Base-by-base conservation (phyloP, 495 filamentous ascomycete species). In the Tetracladium marchalianum region DNA sequence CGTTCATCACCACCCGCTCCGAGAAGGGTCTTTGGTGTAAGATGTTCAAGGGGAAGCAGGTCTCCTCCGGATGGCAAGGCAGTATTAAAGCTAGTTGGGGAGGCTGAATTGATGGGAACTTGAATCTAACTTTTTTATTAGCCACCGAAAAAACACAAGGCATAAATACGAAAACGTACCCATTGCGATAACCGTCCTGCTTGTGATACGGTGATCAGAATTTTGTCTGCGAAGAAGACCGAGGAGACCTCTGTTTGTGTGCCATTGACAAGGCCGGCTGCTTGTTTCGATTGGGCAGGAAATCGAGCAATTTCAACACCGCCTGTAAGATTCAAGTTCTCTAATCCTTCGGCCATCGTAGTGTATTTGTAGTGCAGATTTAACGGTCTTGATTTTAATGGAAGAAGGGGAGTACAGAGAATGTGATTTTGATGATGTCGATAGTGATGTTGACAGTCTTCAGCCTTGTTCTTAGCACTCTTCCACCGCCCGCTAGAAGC, bases 141-240 rank as follows among this genome's bases (percentile, higher is more conserved):
- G 22, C 41, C 45, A 13, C 17, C 35, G 31, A 37, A 17, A 17
- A 0, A 31, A 18, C 11, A 3, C 22, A 7, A 3, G 22, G 22
- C 27, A 15, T 5, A 33, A 5, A 13, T 19, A 27, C 4, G 19
- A 42, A 49, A 31, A 68, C 68, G 50, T 60, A 95, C 89, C 92
- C 92, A 98, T 68, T 97, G 92, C 8, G 85, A 83, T 32, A 96
- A 67, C 52, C 85, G 75, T 35, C 90, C 92, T 47, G 77, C 75
- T 62, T 95, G 90, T 3, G 85, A 85, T 47, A 98, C 75, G 0
- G 88, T 95, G 36, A 98, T 65, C 58, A 98, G 68, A 60, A 98
- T 93, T 62, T 87, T 94, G 70, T 98, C 92, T 10, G 82, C 78
- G 67, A 97, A 96, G 54, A 67, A 76, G 32, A 85, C 65, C 6